Percentiles rank a stretch among this genome's conserved stretches.
phyloP scores from a whole-genome alignment of 2,329 filamentous ascomycete genomes.

The Domatiomyces globalis region DNA sequence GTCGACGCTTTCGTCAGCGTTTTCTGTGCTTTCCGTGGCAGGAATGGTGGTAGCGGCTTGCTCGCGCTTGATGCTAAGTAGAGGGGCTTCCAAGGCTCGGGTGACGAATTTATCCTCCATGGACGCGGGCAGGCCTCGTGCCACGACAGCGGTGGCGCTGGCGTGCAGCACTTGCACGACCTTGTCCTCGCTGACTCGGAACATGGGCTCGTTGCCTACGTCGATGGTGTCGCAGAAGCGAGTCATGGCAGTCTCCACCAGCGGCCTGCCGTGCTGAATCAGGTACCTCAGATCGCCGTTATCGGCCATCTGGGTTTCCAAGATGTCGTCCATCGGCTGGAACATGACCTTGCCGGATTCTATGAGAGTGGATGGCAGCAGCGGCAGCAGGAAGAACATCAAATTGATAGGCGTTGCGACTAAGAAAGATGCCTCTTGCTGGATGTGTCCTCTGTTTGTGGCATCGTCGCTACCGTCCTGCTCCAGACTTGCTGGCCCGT shows the following conservation, averaged over 20 bases:
- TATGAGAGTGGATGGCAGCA: slow-evolving; percentile 39
- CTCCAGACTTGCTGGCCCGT: background rate
- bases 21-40: too few species aligned
- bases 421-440: slow-evolving; percentile 59
- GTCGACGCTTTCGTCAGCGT: too few species aligned
- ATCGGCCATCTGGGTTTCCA: slow-evolving; percentile 32
- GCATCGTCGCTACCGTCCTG: slow-evolving; percentile 1
- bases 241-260: slow-evolving; percentile 52
- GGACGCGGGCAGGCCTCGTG: slow-evolving; percentile 53
- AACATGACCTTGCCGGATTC: slow-evolving; percentile 32
- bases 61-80: slow-evolving; percentile 53
- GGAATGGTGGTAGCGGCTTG: slow-evolving; percentile 3
- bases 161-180: slow-evolving; percentile 49
- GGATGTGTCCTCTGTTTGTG: slow-evolving; percentile 37
- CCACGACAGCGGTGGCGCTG: slow-evolving; percentile 60
- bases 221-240: slow-evolving; percentile 69
- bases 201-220: slow-evolving; percentile 74
- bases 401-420: slow-evolving; percentile 74
- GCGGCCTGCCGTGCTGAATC: slow-evolving; percentile 25
- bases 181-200: slow-evolving; percentile 59
- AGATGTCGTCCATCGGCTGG: slow-evolving; percentile 36
- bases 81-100: slow-evolving; percentile 59
- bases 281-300: slow-evolving; percentile 29
- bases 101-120: slow-evolving; percentile 77
- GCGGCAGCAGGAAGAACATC: slow-evolving; percentile 67